Percentiles rank a stretch among this genome's conserved stretches.
These are phyloP conservation scores for Melampsora larici-populina DNA, from an alignment of 1,284 basidiomycete genomes.

Conservation along the genomic window DNA sequence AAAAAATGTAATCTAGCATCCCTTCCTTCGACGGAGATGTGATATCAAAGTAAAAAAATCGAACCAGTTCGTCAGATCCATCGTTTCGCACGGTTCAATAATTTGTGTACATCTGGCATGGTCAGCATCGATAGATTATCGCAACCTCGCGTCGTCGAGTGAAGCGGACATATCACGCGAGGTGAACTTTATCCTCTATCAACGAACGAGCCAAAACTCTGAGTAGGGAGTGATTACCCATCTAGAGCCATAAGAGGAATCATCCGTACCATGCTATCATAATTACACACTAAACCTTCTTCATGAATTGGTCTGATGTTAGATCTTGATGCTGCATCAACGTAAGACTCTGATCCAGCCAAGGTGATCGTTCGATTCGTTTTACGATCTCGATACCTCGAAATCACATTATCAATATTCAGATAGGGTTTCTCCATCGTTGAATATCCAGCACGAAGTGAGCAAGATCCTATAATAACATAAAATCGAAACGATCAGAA, in stretches of 20 bases:
- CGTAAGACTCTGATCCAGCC: slow-evolving; percentile 78
- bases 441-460: slow-evolving; percentile 81
- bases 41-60: not conserved
- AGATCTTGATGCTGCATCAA: slow-evolving; percentile 73
- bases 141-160: not conserved
- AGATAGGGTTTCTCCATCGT: slow-evolving; percentile 55
- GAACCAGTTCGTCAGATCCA: not conserved
- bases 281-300: slow-evolving; percentile 81
- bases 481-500: not conserved
- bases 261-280: slow-evolving; percentile 76
- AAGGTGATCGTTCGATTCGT: slow-evolving; percentile 72
- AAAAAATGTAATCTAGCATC: slow-evolving; percentile 38
- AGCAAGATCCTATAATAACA: slow-evolving; percentile 63
- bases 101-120: not conserved
- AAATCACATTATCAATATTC: slow-evolving; percentile 68
- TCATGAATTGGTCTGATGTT: slow-evolving; percentile 80
- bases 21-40: slow-evolving; percentile 13
- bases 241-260: not conserved
- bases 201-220: slow-evolving; percentile 12
- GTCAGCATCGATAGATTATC: not conserved
- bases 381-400: slow-evolving; percentile 82
- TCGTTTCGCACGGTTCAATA: not conserved
- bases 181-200: not conserved
- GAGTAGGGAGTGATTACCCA: slow-evolving; percentile 41
- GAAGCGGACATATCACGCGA: not conserved